phyloP scores from a whole-genome alignment of 2,329 filamentous ascomycete species.

The Cucurbitaria berberidis region DNA sequence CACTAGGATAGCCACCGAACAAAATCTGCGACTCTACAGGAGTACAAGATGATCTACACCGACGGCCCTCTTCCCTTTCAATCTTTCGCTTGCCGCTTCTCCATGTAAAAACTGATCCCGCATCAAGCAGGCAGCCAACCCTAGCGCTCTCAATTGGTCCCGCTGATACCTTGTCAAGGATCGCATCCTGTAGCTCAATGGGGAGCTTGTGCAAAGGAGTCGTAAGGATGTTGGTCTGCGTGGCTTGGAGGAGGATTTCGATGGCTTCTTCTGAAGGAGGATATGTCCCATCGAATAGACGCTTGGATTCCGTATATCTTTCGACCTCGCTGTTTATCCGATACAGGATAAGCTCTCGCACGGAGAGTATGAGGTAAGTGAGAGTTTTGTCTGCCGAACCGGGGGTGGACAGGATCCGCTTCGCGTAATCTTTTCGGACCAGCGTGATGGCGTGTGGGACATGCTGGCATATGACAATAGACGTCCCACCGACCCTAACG shows the following conservation, averaged over 20 bases:
- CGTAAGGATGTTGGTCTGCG: slow-evolving; percentile 6
- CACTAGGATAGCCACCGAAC: slow-evolving; percentile 23
- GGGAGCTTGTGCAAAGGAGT: slow-evolving; percentile 23
- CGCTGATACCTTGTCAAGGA: slow-evolving; percentile 24
- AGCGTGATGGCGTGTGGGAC: slow-evolving; percentile 17
- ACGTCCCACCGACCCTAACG: slow-evolving; percentile 14
- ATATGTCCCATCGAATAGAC: slow-evolving; percentile 22
- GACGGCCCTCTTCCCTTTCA: slow-evolving; percentile 20
- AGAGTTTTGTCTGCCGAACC: too few species aligned
- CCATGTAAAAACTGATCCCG: slow-evolving; percentile 27
- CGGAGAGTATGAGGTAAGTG: slow-evolving; percentile 30
- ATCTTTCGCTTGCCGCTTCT: slow-evolving; percentile 16
- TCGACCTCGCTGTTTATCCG: slow-evolving; percentile 7
- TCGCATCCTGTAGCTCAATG: slow-evolving; percentile 29
- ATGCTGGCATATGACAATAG: slow-evolving; percentile 17
- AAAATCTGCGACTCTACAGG: slow-evolving; percentile 29
- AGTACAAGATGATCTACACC: slow-evolving; percentile 11
- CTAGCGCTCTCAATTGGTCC: slow-evolving; percentile 25
- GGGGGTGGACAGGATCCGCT: slow-evolving; percentile 4
- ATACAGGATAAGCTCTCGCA: slow-evolving; percentile 22
- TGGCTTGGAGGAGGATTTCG: slow-evolving; percentile 19
- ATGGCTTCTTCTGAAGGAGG: slow-evolving; percentile 21
- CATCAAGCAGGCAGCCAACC: slow-evolving; percentile 23
- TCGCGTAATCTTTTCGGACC: slow-evolving; percentile 15
- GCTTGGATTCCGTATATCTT: slow-evolving; percentile 17